Evolutionary conservation across 2,329 filamentous ascomycete genomes (phyloP).

Genomic region (Xylariaceae sp.): DNA sequence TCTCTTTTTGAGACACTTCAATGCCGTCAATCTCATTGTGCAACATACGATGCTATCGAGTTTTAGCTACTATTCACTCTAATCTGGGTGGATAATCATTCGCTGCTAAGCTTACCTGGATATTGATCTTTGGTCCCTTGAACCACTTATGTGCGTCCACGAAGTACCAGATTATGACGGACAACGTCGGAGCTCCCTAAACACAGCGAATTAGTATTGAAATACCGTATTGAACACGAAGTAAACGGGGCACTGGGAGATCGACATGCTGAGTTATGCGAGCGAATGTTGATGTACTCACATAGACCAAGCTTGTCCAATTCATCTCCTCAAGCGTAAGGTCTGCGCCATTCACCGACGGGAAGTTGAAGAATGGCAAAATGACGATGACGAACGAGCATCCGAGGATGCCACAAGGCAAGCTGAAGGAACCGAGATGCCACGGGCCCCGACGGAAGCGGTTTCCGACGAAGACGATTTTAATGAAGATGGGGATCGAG

Average conservation of each 20-base stretch:
- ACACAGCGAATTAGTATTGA: conserved; percentile 1
- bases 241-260: no score
- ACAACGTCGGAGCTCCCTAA: conserved; percentile 65
- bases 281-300: conserved; percentile 31
- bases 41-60: conserved; percentile 36
- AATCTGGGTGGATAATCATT: background rate
- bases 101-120: conserved; percentile 47
- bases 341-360: conserved; percentile 60
- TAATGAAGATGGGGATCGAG: conserved; percentile 63
- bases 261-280: no score
- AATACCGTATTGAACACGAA: background rate
- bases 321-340: conserved; percentile 64
- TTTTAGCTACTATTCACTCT: conserved; percentile 5
- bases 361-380: conserved; percentile 72
- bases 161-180: conserved; percentile 66
- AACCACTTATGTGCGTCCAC: conserved; percentile 71
- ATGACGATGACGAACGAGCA: conserved; percentile 68
- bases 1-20: conserved; percentile 29
- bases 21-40: conserved; percentile 30
- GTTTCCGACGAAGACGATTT: conserved; percentile 64
- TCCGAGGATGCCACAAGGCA: conserved; percentile 61
- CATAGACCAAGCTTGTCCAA: conserved; percentile 69
- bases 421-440: conserved; percentile 67
- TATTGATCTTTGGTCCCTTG: conserved; percentile 71
- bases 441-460: conserved; percentile 71